Percentiles rank a stretch among this genome's conserved stretches.
These are phyloP conservation scores for Phytophthora syringae DNA, from an alignment of 352 stramenopile species.

Conservation along the genomic window DNA sequence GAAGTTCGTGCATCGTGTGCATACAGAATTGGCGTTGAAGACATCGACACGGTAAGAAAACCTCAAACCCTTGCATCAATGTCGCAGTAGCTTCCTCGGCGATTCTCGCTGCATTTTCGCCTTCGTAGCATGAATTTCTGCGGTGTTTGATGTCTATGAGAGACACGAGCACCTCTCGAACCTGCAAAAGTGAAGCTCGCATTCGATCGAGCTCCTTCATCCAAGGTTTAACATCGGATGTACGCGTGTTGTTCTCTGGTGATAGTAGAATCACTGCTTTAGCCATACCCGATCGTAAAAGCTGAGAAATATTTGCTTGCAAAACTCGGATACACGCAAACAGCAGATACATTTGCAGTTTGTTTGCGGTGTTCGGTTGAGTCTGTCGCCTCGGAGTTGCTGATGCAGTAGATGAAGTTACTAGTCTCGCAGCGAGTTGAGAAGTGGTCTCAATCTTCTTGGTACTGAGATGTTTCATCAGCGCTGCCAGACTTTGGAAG, in stretches of 20 bases:
- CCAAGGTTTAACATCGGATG: conserved; percentile 7
- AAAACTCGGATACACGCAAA: conserved; percentile 73
- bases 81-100: conserved; percentile 55
- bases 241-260: background rate
- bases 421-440: conserved; percentile 7
- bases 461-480: conserved; percentile 52
- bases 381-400: conserved; percentile 10
- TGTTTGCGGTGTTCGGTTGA: background rate
- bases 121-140: conserved; percentile 27
- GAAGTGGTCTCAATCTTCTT: conserved; percentile 41
- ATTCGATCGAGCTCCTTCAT: conserved; percentile 26
- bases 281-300: conserved; percentile 65
- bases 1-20: conserved; percentile 33
- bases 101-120: conserved; percentile 32
- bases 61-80: conserved; percentile 84
- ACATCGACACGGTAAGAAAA: conserved; percentile 89
- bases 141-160: conserved; percentile 45
- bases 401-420: background rate
- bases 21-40: conserved; percentile 72
- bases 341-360: conserved; percentile 73
- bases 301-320: conserved; percentile 75
- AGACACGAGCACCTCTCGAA: conserved; percentile 38
- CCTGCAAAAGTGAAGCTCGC: conserved; percentile 31
- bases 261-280: conserved; percentile 42
- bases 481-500: conserved; percentile 42